Base-by-base conservation (phyloP, 1,139 yeast genomes). In the Saccharomyces uvarum region DNA sequence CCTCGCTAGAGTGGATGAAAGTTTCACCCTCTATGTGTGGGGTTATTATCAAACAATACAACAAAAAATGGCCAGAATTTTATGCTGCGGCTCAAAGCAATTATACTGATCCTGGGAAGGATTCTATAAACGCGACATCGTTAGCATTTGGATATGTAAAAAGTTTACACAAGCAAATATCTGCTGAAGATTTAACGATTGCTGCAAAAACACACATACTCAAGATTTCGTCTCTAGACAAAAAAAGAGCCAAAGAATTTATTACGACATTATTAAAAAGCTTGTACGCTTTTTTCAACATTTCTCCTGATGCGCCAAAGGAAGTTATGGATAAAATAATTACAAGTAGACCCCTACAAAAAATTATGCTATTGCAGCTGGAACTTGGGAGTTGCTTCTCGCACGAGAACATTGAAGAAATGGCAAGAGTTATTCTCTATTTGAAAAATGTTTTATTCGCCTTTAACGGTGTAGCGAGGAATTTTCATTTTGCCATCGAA, bases 261-360 rank as follows among this genome's bases (percentile, higher is more conserved):
- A 60, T 68, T n/a, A 62, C 62, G 44, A 56, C 56, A 6, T 53
- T 69, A 11, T 65, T 69, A 56, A 57, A 66, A 4, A 62, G 63
- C 21, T 55, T 69, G 13, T 68, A 66, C 51, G 64, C 68, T 28
- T 64, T 70, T 46, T 70, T 69, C 51, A 70, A 70, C 50, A 65
- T 70, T 6, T 60, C 67, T 4, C 67, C 70, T 3, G 70, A 69
- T 53, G 70, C 72, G 4, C 66, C 70, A 13, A 66, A 65, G 51
- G 73, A 69, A 50, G 58, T 68, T 6, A 62, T 69, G 61, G 72
- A 70, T 48, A 70, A 69, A 50, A 63, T 69, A 58, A 62, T 68
- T n/a, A 64, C 69, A 24, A 67, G 71, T 41, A 67, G 71, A 52
- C 71, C 72, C 3, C 64, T 70, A 42, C 73, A 69, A 53, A 69